Evolutionary conservation across 768 basidiomycete species (phyloP).

Genomic region (Tephrocybe sp.): DNA sequence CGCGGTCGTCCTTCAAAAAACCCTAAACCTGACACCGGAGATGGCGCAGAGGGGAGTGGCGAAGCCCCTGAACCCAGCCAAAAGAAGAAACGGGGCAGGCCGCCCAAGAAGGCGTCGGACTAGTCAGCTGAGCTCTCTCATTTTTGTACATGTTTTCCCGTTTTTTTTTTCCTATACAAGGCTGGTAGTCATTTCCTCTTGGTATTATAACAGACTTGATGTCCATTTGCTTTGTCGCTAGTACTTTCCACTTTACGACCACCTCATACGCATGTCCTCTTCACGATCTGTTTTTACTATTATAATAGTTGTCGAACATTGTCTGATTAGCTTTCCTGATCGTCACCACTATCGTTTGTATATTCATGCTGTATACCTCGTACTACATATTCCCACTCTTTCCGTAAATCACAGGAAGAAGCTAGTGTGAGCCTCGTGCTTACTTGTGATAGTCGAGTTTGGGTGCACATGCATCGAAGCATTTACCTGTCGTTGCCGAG

Average conservation of each 20-base stretch:
- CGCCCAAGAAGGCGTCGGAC: slow-evolving; percentile 51
- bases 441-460: slow-evolving; percentile 15
- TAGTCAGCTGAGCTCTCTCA: slow-evolving; percentile 17
- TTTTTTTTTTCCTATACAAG: slow-evolving; percentile 19
- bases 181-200: slow-evolving; percentile 23
- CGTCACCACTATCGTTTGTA: slow-evolving; percentile 27
- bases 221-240: slow-evolving; percentile 2
- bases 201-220: slow-evolving; percentile 10
- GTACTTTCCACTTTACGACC: slow-evolving; percentile 35
- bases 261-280: slow-evolving; percentile 28
- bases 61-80: slow-evolving; percentile 46
- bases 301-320: slow-evolving; percentile 18
- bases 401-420: slow-evolving; percentile 19
- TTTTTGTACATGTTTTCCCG: slow-evolving; percentile 20
- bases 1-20: slow-evolving; percentile 77
- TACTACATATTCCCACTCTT: slow-evolving; percentile 19
- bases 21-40: slow-evolving; percentile 46
- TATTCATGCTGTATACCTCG: slow-evolving; percentile 37
- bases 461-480: slow-evolving; percentile 10
- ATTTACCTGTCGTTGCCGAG: slow-evolving; percentile 1
- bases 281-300: slow-evolving; percentile 26
- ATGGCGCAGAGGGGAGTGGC: slow-evolving; percentile 34
- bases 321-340: slow-evolving; percentile 25
- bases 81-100: slow-evolving; percentile 76
- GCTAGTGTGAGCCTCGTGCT: slow-evolving; percentile 24